phyloP scores from a whole-genome alignment of 257 asterid genomes.

The Dorcoceras hygrometricum region DNA sequence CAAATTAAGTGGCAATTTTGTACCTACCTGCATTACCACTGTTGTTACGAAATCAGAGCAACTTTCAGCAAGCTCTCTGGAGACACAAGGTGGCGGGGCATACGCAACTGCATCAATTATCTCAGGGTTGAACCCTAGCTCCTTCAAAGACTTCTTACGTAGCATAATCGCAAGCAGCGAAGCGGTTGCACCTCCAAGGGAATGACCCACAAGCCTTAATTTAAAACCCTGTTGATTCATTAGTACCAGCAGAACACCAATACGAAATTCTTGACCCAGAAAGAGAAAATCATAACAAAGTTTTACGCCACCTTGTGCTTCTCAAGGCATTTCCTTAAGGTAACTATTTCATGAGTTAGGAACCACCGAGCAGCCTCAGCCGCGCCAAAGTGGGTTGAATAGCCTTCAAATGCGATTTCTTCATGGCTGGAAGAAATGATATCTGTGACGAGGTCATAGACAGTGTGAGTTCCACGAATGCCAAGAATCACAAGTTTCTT shows the following conservation, averaged over 20 bases:
- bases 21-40: slow-evolving; percentile 81
- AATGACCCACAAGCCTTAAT: slow-evolving; percentile 98
- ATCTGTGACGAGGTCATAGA: slow-evolving; percentile 82
- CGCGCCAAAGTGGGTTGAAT: slow-evolving; percentile 83
- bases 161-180: slow-evolving; percentile 93
- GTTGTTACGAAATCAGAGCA: slow-evolving; percentile 83
- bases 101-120: slow-evolving; percentile 74
- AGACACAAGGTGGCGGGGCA: slow-evolving; percentile 93
- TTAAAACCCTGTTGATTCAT: slow-evolving; percentile 91
- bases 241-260: slow-evolving; percentile 33
- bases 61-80: slow-evolving; percentile 83
- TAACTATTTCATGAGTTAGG: slow-evolving; percentile 60
- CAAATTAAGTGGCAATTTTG: slow-evolving; percentile 4
- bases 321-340: slow-evolving; percentile 67
- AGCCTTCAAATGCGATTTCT: slow-evolving; percentile 75
- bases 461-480: slow-evolving; percentile 93
- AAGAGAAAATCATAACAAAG: slow-evolving; percentile 14
- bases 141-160: slow-evolving; percentile 54
- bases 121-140: slow-evolving; percentile 87
- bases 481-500: slow-evolving; percentile 77
- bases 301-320: slow-evolving; percentile 61
- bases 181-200: slow-evolving; percentile 92
- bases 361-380: slow-evolving; percentile 99
- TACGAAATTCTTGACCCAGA: slow-evolving; percentile 1
- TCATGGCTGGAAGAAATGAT: slow-evolving; percentile 77